These are phyloP conservation scores for Xylariaceae sp. DNA, from an alignment of 2,329 filamentous ascomycete genomes.

Conservation along the genomic window DNA sequence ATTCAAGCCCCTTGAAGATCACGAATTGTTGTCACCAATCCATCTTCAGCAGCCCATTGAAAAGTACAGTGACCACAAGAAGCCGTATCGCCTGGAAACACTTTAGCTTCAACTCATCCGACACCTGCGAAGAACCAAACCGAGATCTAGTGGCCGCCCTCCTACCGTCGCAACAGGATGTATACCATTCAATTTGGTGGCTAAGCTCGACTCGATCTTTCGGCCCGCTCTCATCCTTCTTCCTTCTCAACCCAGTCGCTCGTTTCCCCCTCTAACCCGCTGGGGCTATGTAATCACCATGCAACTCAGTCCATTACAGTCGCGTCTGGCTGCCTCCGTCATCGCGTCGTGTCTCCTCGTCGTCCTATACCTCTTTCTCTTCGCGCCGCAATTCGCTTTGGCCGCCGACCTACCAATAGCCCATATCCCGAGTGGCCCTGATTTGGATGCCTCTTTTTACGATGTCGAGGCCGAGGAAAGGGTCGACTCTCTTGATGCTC, in stretches of 20 bases:
- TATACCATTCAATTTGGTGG: constrained; percentile 14
- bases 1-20: constrained; percentile 22
- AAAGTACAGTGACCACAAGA: background rate
- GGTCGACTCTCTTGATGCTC: constrained; percentile 33
- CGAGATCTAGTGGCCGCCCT: background rate
- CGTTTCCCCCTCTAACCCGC: constrained; percentile 39
- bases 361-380: constrained; percentile 66
- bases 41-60: background rate
- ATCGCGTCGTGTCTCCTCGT: constrained; percentile 66
- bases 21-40: constrained; percentile 6
- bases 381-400: constrained; percentile 65
- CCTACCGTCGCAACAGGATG: constrained; percentile 22
- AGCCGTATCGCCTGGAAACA: background rate
- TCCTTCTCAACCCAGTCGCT: constrained; percentile 23
- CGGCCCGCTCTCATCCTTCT: constrained; percentile 17
- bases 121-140: background rate
- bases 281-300: constrained; percentile 55
- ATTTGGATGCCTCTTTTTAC: constrained; percentile 27
- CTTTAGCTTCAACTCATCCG: background rate
- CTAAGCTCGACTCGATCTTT: no score
- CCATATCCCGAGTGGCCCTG: constrained; percentile 31
- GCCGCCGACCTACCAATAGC: constrained; percentile 64
- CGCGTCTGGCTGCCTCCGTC: constrained; percentile 72
- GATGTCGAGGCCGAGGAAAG: constrained; percentile 28
- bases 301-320: constrained; percentile 73